Base-by-base conservation (phyloP, 2,329 filamentous ascomycete species). In the Exophiala mesophila region DNA sequence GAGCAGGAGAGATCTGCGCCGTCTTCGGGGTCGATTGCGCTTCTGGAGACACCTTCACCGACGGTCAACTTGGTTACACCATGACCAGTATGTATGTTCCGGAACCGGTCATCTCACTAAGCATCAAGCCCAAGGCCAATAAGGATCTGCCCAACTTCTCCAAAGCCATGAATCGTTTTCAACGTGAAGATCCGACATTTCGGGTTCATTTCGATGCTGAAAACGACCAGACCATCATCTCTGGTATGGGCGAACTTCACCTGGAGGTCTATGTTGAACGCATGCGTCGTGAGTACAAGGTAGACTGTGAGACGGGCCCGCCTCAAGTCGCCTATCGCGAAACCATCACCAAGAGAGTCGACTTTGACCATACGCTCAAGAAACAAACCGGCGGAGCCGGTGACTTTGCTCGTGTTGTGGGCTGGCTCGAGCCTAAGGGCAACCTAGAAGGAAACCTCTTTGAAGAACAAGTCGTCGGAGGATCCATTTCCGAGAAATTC, bases 81-180 rank as follows among this genome's bases (percentile, higher is more conserved):
- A 97, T 98, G 89, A 85, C 86, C 33, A 94, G 88, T 56, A 98
- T 98, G 92, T 73, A 88, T 64, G 90, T 98, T 32, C 92, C 92
- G 6, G 92, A 98, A 63, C 87, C 92, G 20, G 92, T 98, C 71
- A 96, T 98, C 68, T 97, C 90, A 13, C 80, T 98, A 30, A 96
- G 89, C 16, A 97, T 98, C 73, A 88, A 87, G 67, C 92, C 92
- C 35, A 97, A 97, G 75, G 82, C 87, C 64, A 88, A 78, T 63
- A 92, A 87, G 64, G 90, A 98, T 59, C 82, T 84, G 45, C 81
- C 87, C 62, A 92, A 94, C 71, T 98, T 98, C 76, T 89, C 83
- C 61, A 98, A 98, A 71, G 92, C 92, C 55, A 97, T 98, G 82
- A 92, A 90, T 64, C 86, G 92, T 56, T 98, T 98, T 78, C 90